Percentiles rank a stretch among this genome's conserved stretches.
phyloP scores from a whole-genome alignment of 2,329 filamentous ascomycete species.

The Biscogniauxia sp. region DNA sequence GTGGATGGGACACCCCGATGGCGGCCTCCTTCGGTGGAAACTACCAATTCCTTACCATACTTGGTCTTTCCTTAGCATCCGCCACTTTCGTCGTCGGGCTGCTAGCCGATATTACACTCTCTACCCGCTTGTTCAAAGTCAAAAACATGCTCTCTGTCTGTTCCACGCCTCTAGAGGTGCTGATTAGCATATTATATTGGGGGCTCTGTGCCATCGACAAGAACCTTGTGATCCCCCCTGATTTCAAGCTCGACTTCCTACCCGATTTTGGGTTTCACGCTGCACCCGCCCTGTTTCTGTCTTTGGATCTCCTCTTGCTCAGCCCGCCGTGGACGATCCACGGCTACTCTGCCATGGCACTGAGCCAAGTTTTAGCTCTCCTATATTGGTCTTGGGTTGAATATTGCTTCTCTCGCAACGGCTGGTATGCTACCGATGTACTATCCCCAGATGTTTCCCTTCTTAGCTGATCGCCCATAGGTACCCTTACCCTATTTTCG shows the following conservation, averaged over 20 bases:
- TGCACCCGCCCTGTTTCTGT: conserved; percentile 62
- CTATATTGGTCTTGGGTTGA: conserved; percentile 78
- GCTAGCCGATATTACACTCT: conserved; percentile 62
- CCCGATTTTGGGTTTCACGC: conserved; percentile 66
- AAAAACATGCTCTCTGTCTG: conserved; percentile 68
- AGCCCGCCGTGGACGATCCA: conserved; percentile 71
- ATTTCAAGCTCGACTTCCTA: conserved; percentile 52
- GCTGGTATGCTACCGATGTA: conserved; percentile 47
- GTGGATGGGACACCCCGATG: conserved; percentile 49
- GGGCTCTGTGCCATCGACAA: conserved; percentile 58
- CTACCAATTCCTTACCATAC: conserved; percentile 72
- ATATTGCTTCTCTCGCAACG: conserved; percentile 65
- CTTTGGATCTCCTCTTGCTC: conserved; percentile 64
- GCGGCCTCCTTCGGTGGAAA: conserved; percentile 64
- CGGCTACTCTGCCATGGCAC: conserved; percentile 54
- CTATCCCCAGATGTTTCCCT: not conserved
- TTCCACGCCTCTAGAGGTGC: conserved; percentile 66
- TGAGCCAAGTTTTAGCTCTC: conserved; percentile 60
- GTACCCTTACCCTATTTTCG: conserved; percentile 88
- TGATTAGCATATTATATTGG: conserved; percentile 75
- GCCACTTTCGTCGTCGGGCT: conserved; percentile 61
- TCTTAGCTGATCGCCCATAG: conserved; percentile 36
- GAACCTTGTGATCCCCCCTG: conserved; percentile 50
- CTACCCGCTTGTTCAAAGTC: conserved; percentile 54
- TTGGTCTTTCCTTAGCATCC: conserved; percentile 62